Evolutionary conservation across 352 stramenopile genomes (phyloP), one percentile per base, ranked within the genome.

Genomic region (Phytophthora fragariae): DNA sequence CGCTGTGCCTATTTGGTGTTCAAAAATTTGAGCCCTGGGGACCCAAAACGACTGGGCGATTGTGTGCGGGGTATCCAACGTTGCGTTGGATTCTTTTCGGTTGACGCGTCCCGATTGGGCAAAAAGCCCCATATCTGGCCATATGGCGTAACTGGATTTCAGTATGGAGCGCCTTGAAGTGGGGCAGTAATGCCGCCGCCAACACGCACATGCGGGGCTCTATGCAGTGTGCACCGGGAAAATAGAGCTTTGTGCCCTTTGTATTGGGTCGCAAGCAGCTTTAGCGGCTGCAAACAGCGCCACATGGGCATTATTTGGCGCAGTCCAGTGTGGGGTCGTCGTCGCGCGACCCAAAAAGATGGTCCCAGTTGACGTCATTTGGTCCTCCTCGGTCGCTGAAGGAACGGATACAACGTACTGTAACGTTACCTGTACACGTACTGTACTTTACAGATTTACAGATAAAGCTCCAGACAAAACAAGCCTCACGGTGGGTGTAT

Each of bases 141-240:
- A 77, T 55, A 70, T 77, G 64, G 31, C 17, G 17, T 65, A 5
- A 19, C 61, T 65, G 61, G 68, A 65, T 70, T 75, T 65, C 50
- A 68, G 62, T 67, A 71, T 67, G 55, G 62, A 70, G 53, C 46
- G 15, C 5, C 46, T 53, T 53, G 46, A 53, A 53, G 46, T 11
- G n/a, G 46, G n/a, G 39, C 39, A 46, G 39, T 46, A 46, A 46
- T 46, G 39, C 14, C 12, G 41, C 41, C 35, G 35, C 35, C 35
- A 27, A 27, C 24, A 27, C 24, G 24, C 24, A 27, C 24, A 27
- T 41, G 0, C 35, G 35, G 35, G 9, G 15, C 37, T 44, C 37
- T 44, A 44, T 44, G 37, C 37, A 44, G 37, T 44, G 37, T 41
- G 35, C 35, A 12, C 8, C 8, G 35, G 2, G 0, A 41, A 12